Evolutionary conservation across 257 asterid species (phyloP).

Genomic region (Ajuga chamaepitys): DNA sequence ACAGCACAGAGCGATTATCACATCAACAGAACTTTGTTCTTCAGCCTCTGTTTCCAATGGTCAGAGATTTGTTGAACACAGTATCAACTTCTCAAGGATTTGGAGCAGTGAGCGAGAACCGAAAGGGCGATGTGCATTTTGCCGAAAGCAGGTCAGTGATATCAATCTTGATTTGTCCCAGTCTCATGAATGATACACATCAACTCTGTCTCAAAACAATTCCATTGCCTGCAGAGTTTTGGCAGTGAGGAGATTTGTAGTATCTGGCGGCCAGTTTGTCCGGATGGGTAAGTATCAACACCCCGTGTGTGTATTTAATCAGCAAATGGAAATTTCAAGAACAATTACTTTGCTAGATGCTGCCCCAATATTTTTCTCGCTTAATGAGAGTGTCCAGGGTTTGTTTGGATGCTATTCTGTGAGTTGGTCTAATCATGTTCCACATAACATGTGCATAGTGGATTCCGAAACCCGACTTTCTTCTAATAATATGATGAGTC

Average conservation of each 20-base stretch:
- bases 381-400: not conserved
- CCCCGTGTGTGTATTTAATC: not conserved
- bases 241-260: constrained; percentile 60
- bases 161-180: constrained; percentile 5
- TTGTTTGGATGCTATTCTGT: not conserved
- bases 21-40: constrained; percentile 47
- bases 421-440: not conserved
- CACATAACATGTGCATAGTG: not conserved
- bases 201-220: constrained; percentile 8
- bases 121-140: constrained; percentile 80
- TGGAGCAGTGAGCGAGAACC: constrained; percentile 92
- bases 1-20: constrained; percentile 38
- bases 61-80: constrained; percentile 49
- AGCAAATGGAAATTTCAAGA: too few relatives aligned
- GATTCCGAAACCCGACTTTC: not conserved
- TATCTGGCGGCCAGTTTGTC: constrained; percentile 97
- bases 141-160: constrained; percentile 62
- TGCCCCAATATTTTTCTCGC: not conserved
- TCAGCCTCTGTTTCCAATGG: constrained; percentile 48
- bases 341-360: not conserved
- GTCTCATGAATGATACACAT: not conserved
- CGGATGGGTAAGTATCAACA: constrained; percentile 54
- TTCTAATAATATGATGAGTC: too few relatives aligned
- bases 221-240: constrained; percentile 32
- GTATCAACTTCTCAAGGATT: constrained; percentile 70